Base-by-base conservation (phyloP, 805 yeast genomes). In the Myxozyma lipomycoides region DNA sequence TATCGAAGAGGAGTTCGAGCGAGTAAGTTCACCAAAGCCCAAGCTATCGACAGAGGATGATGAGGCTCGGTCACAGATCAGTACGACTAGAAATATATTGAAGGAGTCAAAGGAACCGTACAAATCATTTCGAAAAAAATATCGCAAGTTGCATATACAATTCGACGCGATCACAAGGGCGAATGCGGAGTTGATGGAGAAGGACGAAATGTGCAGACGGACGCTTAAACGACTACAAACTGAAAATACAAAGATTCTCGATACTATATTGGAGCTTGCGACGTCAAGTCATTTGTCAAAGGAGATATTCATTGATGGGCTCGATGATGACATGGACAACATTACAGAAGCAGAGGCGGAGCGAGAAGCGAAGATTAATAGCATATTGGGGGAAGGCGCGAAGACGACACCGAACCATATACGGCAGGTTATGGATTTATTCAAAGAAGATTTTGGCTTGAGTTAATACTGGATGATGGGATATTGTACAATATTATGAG, bases 91-190 rank as follows among this genome's bases (percentile, higher is more conserved):
- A n/a, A n/a, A n/a, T n/a, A n/a, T n/a, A n/a, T n/a, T n/a, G n/a
- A n/a, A n/a, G n/a, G n/a, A n/a, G n/a, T n/a, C 46, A 19, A 49
- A 55, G 18, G 40, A 40, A 18, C 61, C 59, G 4, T 56, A 52
- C 45, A 52, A 52, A 32, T 52, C 58, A 4, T 56, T 48, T 45
- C 46, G 61, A 24, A 56, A 56, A 22, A 56, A 56, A 37, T 56
- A 56, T 36, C 46, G 56, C 7, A 56, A 56, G 30, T 36, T 56
- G 39, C 46, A 51, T 12, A 32, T 49, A 19, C 45, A 37, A 23
- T 56, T 55, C 30, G 59, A 51, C 23, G 26, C 46, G 9, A 55
- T 40, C 19, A 47, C 50, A 55, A 46, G 51, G 3, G 45, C 41
- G 37, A 43, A 49, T 36, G 55, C 55, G 35, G 50, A 51, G 26